These are phyloP conservation scores for Endothia cerciana DNA, from an alignment of 2,329 filamentous ascomycete species.

Conservation along the genomic window DNA sequence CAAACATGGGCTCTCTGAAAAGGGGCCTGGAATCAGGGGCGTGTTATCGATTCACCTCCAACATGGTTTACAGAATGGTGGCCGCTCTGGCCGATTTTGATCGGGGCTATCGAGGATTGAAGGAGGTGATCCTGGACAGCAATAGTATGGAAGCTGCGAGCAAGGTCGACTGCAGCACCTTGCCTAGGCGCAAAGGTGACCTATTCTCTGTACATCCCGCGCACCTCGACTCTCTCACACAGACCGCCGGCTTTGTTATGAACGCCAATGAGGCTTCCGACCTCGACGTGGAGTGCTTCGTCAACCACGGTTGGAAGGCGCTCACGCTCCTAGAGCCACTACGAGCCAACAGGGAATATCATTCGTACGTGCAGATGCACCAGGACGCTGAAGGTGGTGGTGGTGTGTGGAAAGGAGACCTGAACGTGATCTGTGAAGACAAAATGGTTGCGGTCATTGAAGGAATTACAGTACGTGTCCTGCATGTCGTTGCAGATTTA, in stretches of 20 bases:
- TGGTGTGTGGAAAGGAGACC: slow-evolving; percentile 12
- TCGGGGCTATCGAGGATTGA: slow-evolving; percentile 7
- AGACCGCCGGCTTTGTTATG: slow-evolving; percentile 20
- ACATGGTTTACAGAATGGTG: slow-evolving; percentile 17
- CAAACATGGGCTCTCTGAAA: neutral
- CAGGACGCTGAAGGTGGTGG: neutral
- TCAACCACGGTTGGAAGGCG: slow-evolving; percentile 18
- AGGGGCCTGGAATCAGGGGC: neutral
- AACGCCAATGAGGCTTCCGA: slow-evolving; percentile 12
- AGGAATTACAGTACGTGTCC: slow-evolving; percentile 10
- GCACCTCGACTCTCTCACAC: slow-evolving; percentile 11
- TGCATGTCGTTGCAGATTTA: too few species aligned
- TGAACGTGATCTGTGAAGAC: neutral
- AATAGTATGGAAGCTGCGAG: slow-evolving; percentile 4
- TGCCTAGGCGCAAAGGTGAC: neutral
- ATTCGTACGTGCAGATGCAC: slow-evolving; percentile 7
- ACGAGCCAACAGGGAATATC: neutral
- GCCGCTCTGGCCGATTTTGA: slow-evolving; percentile 10
- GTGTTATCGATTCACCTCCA: slow-evolving; percentile 5
- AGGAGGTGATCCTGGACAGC: slow-evolving; percentile 16
- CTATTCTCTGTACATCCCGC: slow-evolving; percentile 3
- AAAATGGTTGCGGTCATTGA: slow-evolving; percentile 6
- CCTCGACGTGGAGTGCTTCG: neutral
- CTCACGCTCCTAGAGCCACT: neutral
- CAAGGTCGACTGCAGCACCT: slow-evolving; percentile 9